phyloP scores from a whole-genome alignment of 1,139 yeast genomes.

The Lodderomyces metapsilosis region DNA sequence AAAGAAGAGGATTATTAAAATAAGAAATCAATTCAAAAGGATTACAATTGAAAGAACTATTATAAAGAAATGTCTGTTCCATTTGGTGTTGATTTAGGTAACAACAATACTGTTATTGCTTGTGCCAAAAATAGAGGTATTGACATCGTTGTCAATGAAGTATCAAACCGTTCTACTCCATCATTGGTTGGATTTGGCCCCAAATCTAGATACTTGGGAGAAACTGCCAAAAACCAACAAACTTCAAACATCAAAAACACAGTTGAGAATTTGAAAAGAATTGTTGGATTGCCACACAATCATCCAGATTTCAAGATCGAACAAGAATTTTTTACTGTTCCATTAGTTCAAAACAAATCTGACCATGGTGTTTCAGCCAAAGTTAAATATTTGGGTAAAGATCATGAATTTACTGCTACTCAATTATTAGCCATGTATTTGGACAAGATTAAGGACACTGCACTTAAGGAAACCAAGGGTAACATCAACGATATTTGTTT shows the following conservation, averaged over 20 bases:
- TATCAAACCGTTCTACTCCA: constrained; percentile 96
- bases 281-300: constrained; percentile 70
- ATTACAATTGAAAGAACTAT: too few relatives aligned
- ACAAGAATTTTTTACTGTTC: constrained; percentile 67
- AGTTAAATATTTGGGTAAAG: constrained; percentile 81
- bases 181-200: constrained; percentile 89
- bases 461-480: constrained; percentile 79
- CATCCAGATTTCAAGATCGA: constrained; percentile 83
- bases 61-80: constrained; percentile 57
- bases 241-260: constrained; percentile 95
- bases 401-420: constrained; percentile 76
- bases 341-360: constrained; percentile 63
- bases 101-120: constrained; percentile 88
- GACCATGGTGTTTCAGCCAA: constrained; percentile 70
- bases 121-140: constrained; percentile 99
- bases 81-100: constrained; percentile 98
- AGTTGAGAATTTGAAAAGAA: constrained; percentile 89
- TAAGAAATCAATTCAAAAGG: too few relatives aligned
- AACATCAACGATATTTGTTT: constrained; percentile 83
- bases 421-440: constrained; percentile 95
- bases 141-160: constrained; percentile 97
- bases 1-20: too few relatives aligned
- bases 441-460: constrained; percentile 81
- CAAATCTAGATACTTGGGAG: constrained; percentile 91
- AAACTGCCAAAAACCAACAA: constrained; percentile 93